Conservation (phyloP, 2,329 filamentous ascomycete species). For the Ophiostoma sp. region DNA sequence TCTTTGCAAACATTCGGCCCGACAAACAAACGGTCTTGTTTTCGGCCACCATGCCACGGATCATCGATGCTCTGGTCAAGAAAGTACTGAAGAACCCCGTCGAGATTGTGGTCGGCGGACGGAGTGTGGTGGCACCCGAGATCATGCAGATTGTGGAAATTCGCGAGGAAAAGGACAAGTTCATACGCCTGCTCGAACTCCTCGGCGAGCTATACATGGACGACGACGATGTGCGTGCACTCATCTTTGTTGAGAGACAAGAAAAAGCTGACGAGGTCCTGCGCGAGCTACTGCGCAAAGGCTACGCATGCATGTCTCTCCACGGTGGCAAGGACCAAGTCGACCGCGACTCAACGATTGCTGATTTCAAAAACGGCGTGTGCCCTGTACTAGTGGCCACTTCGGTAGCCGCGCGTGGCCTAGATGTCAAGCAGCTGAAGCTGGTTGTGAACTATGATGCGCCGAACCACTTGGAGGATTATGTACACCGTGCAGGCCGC, state of each 20-base stretch:
- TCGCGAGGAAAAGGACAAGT: slow-evolving; percentile 74
- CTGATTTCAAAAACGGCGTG: slow-evolving; percentile 87
- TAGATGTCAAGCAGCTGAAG: slow-evolving; percentile 94
- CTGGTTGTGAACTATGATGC: slow-evolving; percentile 94
- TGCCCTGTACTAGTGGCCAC: slow-evolving; percentile 89
- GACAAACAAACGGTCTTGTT: slow-evolving; percentile 93
- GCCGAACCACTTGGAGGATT: slow-evolving; percentile 92
- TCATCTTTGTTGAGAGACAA: slow-evolving; percentile 90
- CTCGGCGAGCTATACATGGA: slow-evolving; percentile 79
- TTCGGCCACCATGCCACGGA: slow-evolving; percentile 90
- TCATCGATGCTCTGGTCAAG: slow-evolving; percentile 84
- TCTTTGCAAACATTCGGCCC: slow-evolving; percentile 84
- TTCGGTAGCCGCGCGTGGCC: slow-evolving; percentile 86
- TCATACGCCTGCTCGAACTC: slow-evolving; percentile 74
- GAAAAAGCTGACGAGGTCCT: slow-evolving; percentile 79
- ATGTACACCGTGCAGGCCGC: slow-evolving; percentile 88
- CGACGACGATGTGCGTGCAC: slow-evolving; percentile 81
- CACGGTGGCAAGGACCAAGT: slow-evolving; percentile 92
- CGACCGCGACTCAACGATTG: slow-evolving; percentile 85
- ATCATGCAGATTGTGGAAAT: slow-evolving; percentile 93
- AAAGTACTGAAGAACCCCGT: slow-evolving; percentile 81
- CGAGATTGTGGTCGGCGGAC: slow-evolving; percentile 87
- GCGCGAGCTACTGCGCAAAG: slow-evolving; percentile 72
- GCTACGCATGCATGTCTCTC: slow-evolving; percentile 87
- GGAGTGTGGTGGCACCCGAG: slow-evolving; percentile 79